A percentile compares a stretch with the other conserved stretches of the same genome.
phyloP scores from a whole-genome alignment of 2,329 filamentous ascomycete genomes.

The Coccinonectria pachysandricola region DNA sequence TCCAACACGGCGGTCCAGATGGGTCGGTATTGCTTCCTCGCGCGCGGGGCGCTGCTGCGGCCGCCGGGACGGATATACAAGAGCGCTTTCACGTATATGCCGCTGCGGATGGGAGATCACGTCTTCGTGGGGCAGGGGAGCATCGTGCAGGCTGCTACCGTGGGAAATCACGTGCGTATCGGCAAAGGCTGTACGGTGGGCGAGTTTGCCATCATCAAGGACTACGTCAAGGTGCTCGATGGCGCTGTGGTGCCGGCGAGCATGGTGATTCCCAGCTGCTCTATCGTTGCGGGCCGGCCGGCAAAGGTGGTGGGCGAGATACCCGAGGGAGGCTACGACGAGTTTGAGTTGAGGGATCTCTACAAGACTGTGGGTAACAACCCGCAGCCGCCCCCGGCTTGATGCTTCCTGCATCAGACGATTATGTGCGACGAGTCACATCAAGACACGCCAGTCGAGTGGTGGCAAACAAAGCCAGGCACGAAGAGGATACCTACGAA shows the following conservation, averaged over 20 bases:
- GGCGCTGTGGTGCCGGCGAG: slow-evolving; percentile 73
- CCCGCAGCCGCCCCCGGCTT: slow-evolving; percentile 23
- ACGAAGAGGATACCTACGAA: no score
- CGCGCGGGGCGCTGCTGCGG: slow-evolving; percentile 64
- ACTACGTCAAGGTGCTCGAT: slow-evolving; percentile 81
- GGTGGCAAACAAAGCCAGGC: no score
- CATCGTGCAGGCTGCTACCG: slow-evolving; percentile 71
- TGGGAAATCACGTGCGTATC: slow-evolving; percentile 81
- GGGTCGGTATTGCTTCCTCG: slow-evolving; percentile 84
- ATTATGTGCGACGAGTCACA: no score
- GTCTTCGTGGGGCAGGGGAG: slow-evolving; percentile 73
- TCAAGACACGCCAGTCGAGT: no score
- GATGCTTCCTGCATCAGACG: slow-evolving; percentile 1
- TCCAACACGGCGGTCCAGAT: slow-evolving; percentile 69
- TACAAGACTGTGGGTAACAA: slow-evolving; percentile 57
- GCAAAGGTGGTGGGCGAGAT: slow-evolving; percentile 75
- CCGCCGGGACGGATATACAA: slow-evolving; percentile 78
- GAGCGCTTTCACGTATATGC: slow-evolving; percentile 71
- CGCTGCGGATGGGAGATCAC: slow-evolving; percentile 87
- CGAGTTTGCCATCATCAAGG: slow-evolving; percentile 85
- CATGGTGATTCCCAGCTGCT: slow-evolving; percentile 89
- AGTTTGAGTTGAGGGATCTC: slow-evolving; percentile 53
- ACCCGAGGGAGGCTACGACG: slow-evolving; percentile 56
- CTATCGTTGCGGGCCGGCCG: slow-evolving; percentile 76
- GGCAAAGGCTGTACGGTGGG: slow-evolving; percentile 68